Percentiles rank a stretch among this genome's conserved stretches.
These are phyloP conservation scores for Niveomyces coronatus DNA, from an alignment of 2,329 filamentous ascomycete species.

Conservation along the genomic window DNA sequence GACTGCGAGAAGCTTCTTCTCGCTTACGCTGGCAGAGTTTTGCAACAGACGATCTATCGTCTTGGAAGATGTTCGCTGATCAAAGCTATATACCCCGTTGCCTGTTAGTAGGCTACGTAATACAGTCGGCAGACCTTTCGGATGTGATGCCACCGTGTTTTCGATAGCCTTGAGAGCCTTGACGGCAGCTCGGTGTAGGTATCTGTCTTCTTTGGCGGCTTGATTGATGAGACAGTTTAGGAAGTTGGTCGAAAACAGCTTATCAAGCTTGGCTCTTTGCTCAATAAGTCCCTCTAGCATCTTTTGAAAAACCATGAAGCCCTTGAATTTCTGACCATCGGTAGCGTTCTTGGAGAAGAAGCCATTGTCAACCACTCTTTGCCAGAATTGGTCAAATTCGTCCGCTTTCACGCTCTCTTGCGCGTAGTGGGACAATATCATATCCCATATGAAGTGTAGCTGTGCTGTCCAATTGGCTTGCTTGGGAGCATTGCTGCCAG, in stretches of 20 bases:
- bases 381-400: constrained; percentile 72
- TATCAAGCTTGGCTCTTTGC: constrained; percentile 36
- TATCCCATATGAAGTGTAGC: constrained; percentile 79
- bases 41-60: constrained; percentile 67
- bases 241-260: constrained; percentile 73
- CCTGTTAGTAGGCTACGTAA: constrained; percentile 59
- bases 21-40: constrained; percentile 44
- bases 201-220: constrained; percentile 64
- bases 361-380: constrained; percentile 73
- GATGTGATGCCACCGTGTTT: constrained; percentile 49
- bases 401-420: constrained; percentile 27
- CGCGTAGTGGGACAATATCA: constrained; percentile 53
- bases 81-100: constrained; percentile 67
- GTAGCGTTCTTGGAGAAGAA: constrained; percentile 76
- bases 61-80: constrained; percentile 76
- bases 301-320: constrained; percentile 77
- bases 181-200: constrained; percentile 67
- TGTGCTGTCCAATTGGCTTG: constrained; percentile 71
- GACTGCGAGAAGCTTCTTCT: constrained; percentile 40
- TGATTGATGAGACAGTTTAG: constrained; percentile 77
- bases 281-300: constrained; percentile 48
- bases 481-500: constrained; percentile 34
- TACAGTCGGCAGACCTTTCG: constrained; percentile 48
- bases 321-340: constrained; percentile 82
- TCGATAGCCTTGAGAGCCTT: constrained; percentile 67